Evolutionary conservation across 2,329 filamentous ascomycete genomes (phyloP), one percentile per base, ranked within the genome.

Genomic region (Exophiala sp.): DNA sequence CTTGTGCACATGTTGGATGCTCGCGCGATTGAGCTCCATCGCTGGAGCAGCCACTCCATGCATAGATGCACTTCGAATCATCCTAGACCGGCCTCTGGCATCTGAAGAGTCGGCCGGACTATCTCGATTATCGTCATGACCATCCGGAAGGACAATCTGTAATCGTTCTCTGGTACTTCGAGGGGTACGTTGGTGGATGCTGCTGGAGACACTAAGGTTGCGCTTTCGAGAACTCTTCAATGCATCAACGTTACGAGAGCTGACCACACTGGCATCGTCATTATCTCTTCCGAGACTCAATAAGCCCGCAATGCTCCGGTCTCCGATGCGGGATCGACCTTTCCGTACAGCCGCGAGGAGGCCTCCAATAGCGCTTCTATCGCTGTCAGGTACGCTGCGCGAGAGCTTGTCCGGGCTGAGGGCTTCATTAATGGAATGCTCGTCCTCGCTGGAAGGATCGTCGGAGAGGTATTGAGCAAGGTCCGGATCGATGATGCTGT

Each of bases 401-500:
- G 84, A 79, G 9, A 83, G 78, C 16, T 82, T 73, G 54, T 86
- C 84, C 43, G 81, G 80, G 52, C 80, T 83, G n/a, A 91, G 84
- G 1, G 88, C 85, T 70, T 95, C 88, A 10, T 96, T 86, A 65
- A 87, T 91, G 72, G 91, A 86, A 63, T 95, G 89, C 61, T 99
- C 91, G 64, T 96, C 91, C 35, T 88, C 92, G 64, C 90, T 96
- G 1, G 91, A 96, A 44, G 89, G 91, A 63, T 89, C 86, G 68
- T 99, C 94, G 5, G 94, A 99, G 78, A 99, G 88, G 71, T 95
- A 99, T 33, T 90, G 88, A 4, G 91, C 92, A 50, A 99, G 76
- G 65, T 99, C 94, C 1, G 94, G 94, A 67, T 99, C 94, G 63
- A 99, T 97, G 63, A 99, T 96, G 66, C 94, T 97, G 74, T 99